These are phyloP conservation scores for Hypoxylon fragiforme DNA, from an alignment of 495 filamentous ascomycete species.

Conservation along the genomic window DNA sequence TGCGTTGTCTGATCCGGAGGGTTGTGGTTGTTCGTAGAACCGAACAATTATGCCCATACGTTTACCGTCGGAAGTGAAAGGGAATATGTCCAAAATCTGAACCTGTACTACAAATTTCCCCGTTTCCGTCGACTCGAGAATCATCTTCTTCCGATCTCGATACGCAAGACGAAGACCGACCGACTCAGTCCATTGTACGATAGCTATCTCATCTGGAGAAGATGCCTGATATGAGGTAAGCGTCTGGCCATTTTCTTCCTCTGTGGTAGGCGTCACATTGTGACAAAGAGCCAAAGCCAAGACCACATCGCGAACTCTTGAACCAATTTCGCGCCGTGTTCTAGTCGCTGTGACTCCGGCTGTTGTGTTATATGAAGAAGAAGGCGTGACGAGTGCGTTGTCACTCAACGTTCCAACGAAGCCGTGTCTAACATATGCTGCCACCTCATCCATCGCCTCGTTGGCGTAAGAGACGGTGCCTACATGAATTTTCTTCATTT, in stretches of 20 bases:
- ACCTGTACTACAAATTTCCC: constrained; percentile 81
- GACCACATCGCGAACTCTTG: constrained; percentile 86
- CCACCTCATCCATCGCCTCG: constrained; percentile 97
- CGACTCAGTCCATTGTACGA: constrained; percentile 92
- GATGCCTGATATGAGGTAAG: constrained; percentile 92
- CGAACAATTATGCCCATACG: constrained; percentile 97
- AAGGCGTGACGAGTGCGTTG: constrained; percentile 68
- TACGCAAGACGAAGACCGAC: constrained; percentile 84
- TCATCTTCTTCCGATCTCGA: constrained; percentile 83
- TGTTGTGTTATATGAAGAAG: constrained; percentile 63
- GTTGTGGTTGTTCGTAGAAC: constrained; percentile 62
- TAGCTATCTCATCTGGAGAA: constrained; percentile 97
- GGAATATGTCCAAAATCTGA: constrained; percentile 90
- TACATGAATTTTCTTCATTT: constrained; percentile 97
- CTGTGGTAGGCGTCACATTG: constrained; percentile 91
- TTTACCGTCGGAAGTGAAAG: constrained; percentile 96
- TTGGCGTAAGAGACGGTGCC: constrained; percentile 97
- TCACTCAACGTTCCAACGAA: constrained; percentile 60
- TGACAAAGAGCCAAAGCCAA: constrained; percentile 92
- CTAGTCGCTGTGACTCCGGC: constrained; percentile 68
- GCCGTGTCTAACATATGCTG: constrained; percentile 78
- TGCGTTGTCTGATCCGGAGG: constrained; percentile 49
- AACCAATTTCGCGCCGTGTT: constrained; percentile 88
- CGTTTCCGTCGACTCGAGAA: constrained; percentile 76
- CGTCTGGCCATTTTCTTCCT: constrained; percentile 76